Conservation (phyloP, 2,329 filamentous ascomycete genomes). For the Colletotrichum sp. region DNA sequence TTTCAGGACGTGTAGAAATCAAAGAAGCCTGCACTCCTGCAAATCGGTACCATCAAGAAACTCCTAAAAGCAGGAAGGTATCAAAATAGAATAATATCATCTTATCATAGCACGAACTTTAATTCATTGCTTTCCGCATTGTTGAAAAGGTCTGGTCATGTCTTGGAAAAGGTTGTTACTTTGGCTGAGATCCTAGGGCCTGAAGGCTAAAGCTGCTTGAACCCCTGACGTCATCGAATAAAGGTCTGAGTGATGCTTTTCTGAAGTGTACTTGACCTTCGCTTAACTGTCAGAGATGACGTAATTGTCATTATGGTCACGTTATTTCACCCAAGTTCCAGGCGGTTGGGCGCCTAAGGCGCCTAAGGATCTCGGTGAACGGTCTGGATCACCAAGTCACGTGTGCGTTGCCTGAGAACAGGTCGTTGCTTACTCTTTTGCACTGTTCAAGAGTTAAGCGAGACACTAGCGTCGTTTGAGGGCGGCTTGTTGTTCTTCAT, state of each 20-base stretch:
- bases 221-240: background rate
- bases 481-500: background rate
- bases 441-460: background rate
- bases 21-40: background rate
- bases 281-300: background rate
- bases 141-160: background rate
- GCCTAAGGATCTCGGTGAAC: background rate
- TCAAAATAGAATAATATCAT: rapidly evolving
- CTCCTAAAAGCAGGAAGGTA: background rate
- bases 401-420: background rate
- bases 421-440: background rate
- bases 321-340: background rate
- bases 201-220: background rate
- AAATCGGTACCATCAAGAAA: background rate
- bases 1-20: rapidly evolving
- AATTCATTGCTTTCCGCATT: rapidly evolving
- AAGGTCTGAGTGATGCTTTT: background rate
- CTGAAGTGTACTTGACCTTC: background rate
- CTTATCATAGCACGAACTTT: background rate
- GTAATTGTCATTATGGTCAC: background rate
- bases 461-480: background rate
- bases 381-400: constrained; percentile 1
- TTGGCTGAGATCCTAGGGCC: background rate
- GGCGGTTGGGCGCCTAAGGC: background rate
- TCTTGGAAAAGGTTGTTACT: background rate